Percentiles rank a stretch among this genome's conserved stretches.
phyloP scores from a whole-genome alignment of 257 asterid species.

The Oldenlandia corymbosa region DNA sequence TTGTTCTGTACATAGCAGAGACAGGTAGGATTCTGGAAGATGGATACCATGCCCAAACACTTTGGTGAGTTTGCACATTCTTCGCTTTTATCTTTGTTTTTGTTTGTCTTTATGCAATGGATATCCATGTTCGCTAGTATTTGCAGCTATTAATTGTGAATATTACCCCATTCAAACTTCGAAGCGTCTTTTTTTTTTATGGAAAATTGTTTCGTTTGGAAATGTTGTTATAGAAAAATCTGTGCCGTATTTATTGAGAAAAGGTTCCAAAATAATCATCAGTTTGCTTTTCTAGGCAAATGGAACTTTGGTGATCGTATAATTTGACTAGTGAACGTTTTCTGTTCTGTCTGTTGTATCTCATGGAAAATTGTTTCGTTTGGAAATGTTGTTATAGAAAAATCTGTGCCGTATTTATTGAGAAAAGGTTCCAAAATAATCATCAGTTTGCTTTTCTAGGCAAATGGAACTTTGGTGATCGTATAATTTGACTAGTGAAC shows the following conservation, averaged over 20 bases:
- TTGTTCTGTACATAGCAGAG: constrained; percentile 50
- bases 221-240: background rate
- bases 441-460: background rate
- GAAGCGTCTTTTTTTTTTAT: background rate
- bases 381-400: background rate
- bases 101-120: background rate
- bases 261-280: too few species aligned
- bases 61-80: constrained; percentile 51
- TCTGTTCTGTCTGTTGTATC: background rate
- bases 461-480: background rate
- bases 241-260: background rate
- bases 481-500: background rate
- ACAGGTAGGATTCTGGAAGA: constrained; percentile 61
- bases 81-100: constrained; percentile 1
- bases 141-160: background rate
- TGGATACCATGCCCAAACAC: constrained; percentile 46
- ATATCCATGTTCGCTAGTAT: background rate
- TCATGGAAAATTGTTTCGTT: background rate
- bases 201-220: background rate
- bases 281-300: background rate
- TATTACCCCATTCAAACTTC: background rate
- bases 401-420: background rate
- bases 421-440: background rate
- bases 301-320: background rate
- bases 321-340: background rate